Percentiles rank a stretch among this genome's conserved stretches.
phyloP scores from a whole-genome alignment of 2,329 filamentous ascomycete genomes.

The Tolypocladium guangdongense region DNA sequence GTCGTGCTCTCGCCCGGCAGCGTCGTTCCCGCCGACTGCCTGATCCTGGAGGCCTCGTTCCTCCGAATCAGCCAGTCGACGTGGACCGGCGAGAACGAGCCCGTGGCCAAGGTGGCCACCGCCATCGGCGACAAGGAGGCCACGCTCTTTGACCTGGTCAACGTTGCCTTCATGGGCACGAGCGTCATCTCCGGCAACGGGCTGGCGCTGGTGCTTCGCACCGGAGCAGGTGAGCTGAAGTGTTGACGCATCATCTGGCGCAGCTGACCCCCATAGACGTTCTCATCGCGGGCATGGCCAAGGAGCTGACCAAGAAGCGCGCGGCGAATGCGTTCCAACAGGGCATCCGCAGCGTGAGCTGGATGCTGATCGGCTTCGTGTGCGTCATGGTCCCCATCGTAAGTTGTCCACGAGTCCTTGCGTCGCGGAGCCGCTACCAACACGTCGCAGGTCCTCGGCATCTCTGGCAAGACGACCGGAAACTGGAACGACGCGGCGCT shows the following conservation, averaged over 20 bases:
- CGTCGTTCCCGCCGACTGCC: conserved; percentile 16
- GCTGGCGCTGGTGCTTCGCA: conserved; percentile 13
- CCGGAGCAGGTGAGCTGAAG: conserved; percentile 7
- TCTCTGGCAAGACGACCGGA: conserved; percentile 13
- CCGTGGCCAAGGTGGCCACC: conserved; percentile 11
- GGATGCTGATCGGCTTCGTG: conserved; percentile 18
- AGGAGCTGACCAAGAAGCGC: conserved; percentile 12
- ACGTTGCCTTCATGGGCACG: conserved; percentile 17
- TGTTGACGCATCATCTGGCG: neutral
- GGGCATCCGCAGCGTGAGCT: conserved; percentile 17
- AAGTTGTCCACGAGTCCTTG: too few species aligned
- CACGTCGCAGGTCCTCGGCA: conserved; percentile 10
- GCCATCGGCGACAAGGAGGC: conserved; percentile 8
- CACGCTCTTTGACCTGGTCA: conserved; percentile 13
- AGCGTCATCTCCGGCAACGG: conserved; percentile 16
- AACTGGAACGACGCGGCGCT: conserved; percentile 15
- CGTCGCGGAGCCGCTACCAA: too few species aligned
- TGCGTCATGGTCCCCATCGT: conserved; percentile 18
- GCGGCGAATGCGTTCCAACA: conserved; percentile 15
- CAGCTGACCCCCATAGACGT: conserved; percentile 7
- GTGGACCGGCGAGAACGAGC: conserved; percentile 18
- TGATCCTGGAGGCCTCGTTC: conserved; percentile 15
- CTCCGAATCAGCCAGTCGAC: conserved; percentile 17
- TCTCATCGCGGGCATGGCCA: conserved; percentile 15
- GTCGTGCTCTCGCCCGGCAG: conserved; percentile 10